These are phyloP conservation scores for Halophytophthora polymorphica DNA, from an alignment of 352 stramenopile genomes.

Conservation along the genomic window DNA sequence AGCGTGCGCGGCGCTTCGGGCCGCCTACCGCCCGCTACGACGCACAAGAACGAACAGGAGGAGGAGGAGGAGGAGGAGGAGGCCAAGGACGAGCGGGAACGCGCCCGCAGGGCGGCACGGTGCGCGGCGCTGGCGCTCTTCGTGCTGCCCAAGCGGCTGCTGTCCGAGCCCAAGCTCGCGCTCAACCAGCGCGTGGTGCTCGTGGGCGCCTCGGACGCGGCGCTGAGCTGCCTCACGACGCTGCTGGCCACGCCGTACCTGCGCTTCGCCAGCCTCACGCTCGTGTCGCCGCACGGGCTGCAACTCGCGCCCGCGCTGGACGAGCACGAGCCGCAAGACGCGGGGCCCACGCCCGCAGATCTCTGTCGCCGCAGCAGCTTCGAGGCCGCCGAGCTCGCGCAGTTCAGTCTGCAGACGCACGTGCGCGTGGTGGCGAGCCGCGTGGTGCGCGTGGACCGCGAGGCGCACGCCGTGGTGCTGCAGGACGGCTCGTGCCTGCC, in stretches of 20 bases:
- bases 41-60: slow-evolving; percentile 4
- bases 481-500: slow-evolving; percentile 75
- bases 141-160: slow-evolving; percentile 73
- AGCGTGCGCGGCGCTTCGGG: slow-evolving; percentile 5
- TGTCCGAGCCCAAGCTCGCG: slow-evolving; percentile 84
- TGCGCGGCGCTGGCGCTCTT: slow-evolving; percentile 72
- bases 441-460: slow-evolving; percentile 71
- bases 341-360: slow-evolving; percentile 10
- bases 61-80: slow-evolving; percentile 43
- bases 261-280: slow-evolving; percentile 81
- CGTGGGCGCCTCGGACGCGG: slow-evolving; percentile 79
- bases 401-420: slow-evolving; percentile 61
- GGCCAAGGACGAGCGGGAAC: slow-evolving; percentile 45
- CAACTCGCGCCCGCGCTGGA: slow-evolving; percentile 31
- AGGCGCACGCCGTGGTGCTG: slow-evolving; percentile 67
- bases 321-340: not conserved
- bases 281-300: slow-evolving; percentile 78
- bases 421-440: slow-evolving; percentile 56
- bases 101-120: slow-evolving; percentile 13
- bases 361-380: slow-evolving; percentile 58
- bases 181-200: slow-evolving; percentile 86
- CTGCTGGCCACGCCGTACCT: slow-evolving; percentile 82
- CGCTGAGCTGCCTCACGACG: slow-evolving; percentile 70
- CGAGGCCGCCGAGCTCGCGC: slow-evolving; percentile 37
- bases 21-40: not conserved